Base-by-base conservation (phyloP, 2,329 filamentous ascomycete genomes). In the Fusarium scirpi region DNA sequence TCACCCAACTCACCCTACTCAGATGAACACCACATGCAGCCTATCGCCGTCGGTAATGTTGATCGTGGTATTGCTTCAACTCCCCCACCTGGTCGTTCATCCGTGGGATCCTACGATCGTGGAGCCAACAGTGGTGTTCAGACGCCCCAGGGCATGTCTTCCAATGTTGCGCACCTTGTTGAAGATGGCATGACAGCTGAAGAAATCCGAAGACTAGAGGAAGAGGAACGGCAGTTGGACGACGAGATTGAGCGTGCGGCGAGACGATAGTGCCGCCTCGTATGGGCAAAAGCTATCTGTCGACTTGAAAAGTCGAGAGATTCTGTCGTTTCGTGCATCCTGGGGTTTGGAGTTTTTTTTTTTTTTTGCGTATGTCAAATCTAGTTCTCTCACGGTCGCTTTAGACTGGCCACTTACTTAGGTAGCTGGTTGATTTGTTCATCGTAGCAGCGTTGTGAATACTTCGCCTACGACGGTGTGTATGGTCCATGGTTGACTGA, bases 111-210 rank as follows among this genome's bases (percentile, higher is more conserved):
- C 20, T 70, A 63, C 13, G 60, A 45, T 45, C 62, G 69, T 44
- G 62, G 53, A 51, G 63, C 54, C 22, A 62, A 58, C 51, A 60
- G 70, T 29, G 68, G 69, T 48, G 62, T 70, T 22, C 71, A 70
- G 46, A 77, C 77, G 24, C 77, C 76, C 3, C 76, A 76, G 61
- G 79, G 76, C 55, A 76, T 80, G 47, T 73, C 79, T 10, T 73
- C 77, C 22, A 79, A 78, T 29, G 85, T 86, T 47, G 83, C 84
- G 20, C 86, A 87, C 65, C 77, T 89, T 34, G 84, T 88, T 7
- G 87, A 89, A 72, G 86, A 88, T n/a, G 85, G 86, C 52, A 89
- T 89, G 87, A 88, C 87, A 49, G 80, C 81, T 11, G 86, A 85
- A 0, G 86, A 89, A 74, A 86, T 89, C 49, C 80, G 83, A 54